phyloP scores from a whole-genome alignment of 805 yeast genomes.

The Zygotorulaspora chibaensis region DNA sequence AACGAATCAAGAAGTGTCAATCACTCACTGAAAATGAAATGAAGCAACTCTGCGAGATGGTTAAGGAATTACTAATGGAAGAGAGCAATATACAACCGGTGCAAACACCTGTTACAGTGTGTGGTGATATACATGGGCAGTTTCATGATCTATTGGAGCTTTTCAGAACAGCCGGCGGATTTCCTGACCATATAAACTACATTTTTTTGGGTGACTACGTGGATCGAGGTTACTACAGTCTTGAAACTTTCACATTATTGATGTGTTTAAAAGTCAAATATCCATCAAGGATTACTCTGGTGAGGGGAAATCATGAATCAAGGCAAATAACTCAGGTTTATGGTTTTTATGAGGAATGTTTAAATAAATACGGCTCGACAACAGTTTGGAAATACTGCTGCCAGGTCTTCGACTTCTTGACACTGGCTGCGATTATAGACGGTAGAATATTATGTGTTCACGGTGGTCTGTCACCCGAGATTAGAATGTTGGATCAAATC shows the following conservation, averaged over 20 bases:
- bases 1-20: constrained; percentile 84
- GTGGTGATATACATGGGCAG: constrained; percentile 98
- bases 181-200: constrained; percentile 78
- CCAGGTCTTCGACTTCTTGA: constrained; percentile 90
- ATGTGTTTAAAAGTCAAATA: constrained; percentile 90
- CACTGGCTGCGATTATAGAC: constrained; percentile 93
- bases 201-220: constrained; percentile 94
- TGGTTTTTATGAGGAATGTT: constrained; percentile 95
- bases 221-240: constrained; percentile 93
- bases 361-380: constrained; percentile 88
- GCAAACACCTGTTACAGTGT: constrained; percentile 87
- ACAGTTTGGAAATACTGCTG: constrained; percentile 97
- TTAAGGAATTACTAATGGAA: constrained; percentile 92
- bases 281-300: constrained; percentile 81
- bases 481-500: constrained; percentile 94
- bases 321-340: constrained; percentile 98
- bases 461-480: constrained; percentile 96
- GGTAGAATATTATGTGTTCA: constrained; percentile 93
- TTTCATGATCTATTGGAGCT: constrained; percentile 90
- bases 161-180: constrained; percentile 87
- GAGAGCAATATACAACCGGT: constrained; percentile 94
- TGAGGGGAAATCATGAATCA: constrained; percentile 96
- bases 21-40: constrained; percentile 86
- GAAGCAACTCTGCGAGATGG: constrained; percentile 94
- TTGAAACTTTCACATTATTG: constrained; percentile 88